These are phyloP conservation scores for Rhizophora mangle DNA, from an alignment of 345 rosid species.

Conservation along the genomic window DNA sequence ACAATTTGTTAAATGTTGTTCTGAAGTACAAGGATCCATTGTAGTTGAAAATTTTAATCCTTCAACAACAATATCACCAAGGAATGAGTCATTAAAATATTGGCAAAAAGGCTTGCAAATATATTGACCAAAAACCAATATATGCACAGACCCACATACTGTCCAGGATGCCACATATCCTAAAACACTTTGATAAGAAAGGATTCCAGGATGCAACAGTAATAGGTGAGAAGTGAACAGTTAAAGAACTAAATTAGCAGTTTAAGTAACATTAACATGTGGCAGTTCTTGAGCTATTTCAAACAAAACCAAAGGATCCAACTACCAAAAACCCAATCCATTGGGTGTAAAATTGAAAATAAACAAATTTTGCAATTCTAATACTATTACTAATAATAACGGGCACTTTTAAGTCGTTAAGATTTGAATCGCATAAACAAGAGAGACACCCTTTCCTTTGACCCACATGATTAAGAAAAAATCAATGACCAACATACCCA, in stretches of 20 bases:
- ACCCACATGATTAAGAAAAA: not conserved
- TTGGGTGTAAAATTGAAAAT: no score
- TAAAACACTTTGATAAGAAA: not conserved
- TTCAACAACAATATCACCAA: conserved; percentile 33
- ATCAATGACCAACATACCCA: conserved; percentile 53
- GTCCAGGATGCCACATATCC: not conserved
- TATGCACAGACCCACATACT: not conserved
- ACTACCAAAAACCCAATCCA: not conserved
- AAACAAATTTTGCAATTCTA: no score
- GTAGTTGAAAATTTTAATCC: conserved; percentile 79
- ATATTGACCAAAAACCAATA: not conserved
- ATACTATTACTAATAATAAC: no score
- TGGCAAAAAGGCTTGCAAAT: not conserved
- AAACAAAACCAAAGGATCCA: not conserved
- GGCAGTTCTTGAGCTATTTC: not conserved
- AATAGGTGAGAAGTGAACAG: not conserved
- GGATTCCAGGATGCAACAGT: not conserved
- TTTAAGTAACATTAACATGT: not conserved
- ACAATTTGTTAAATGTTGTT: conserved; percentile 81
- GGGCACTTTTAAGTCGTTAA: not conserved
- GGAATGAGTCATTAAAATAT: conserved; percentile 3
- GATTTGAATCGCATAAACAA: not conserved
- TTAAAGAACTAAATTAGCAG: not conserved
- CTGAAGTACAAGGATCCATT: conserved; percentile 73
- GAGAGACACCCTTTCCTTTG: not conserved